Base-by-base conservation (phyloP, 23 red algal species). In the Cyanidium caldarium region DNA sequence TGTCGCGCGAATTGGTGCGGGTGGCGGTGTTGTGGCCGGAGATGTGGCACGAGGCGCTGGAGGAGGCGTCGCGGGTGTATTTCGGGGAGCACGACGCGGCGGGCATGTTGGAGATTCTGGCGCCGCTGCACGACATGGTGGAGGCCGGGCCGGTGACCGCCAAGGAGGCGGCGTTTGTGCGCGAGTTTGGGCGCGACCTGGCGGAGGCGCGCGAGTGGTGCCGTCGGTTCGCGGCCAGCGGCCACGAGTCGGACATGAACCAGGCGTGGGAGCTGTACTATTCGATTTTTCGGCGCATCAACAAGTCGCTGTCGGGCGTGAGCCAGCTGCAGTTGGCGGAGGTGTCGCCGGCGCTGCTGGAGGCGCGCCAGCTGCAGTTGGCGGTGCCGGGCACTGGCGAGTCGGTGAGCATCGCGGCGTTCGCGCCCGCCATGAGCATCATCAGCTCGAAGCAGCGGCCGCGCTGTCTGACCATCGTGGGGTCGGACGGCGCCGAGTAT, bases 381-480 rank as follows among this genome's bases (percentile, higher is more conserved):
- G 82, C 92, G 15, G 77, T 98, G 1, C 92, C 92, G 1, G 92
- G 92, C 20, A 88, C 57, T n/a, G 65, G 58, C 3, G 67, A 65
- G 40, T 45, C 41, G 12, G 77, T 98, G 1, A 83, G 66, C 13
- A 98, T 98, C 45, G 66, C 65, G 46, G 38, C 61, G 14, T 98
- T 98, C 37, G 74, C 45, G 31, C 77, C 79, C 0, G 69, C 74
- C 15, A 35, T 98, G 61, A 70, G 65, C 43, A 83, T 98, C 29
- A 85, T 98, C 33, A 81, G 72, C 33, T 88, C 84, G 43, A 98
- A 98, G 65, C 92, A 98, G 51, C 77, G 92, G 14, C 92, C 92
- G 33, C 85, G 92, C 20, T 76, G 80, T 35, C 75, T 98, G 14
- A 74, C 77, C 2, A 85, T 98, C n/a, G 78, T 84, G 37, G 92